Percentiles rank a stretch among this genome's conserved stretches.
Conservation (phyloP, 306 rosid genomes). For the Quercus alba region DNA sequence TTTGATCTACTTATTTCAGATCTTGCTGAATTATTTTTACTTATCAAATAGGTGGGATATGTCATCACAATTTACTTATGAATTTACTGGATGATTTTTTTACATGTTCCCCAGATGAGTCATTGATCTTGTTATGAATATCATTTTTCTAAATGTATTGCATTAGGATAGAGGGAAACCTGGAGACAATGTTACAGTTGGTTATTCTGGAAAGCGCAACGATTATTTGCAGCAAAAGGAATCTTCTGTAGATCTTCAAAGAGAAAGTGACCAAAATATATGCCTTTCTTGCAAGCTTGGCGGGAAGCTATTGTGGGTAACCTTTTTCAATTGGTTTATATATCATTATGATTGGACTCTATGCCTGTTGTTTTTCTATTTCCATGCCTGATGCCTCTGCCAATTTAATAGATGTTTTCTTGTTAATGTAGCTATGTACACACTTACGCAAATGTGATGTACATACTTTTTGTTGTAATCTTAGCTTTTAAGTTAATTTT, state of each 20-base stretch:
- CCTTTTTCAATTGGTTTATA: conserved; percentile 25
- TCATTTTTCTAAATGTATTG: conserved; percentile 28
- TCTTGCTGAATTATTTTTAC: not conserved
- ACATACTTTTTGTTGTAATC: not conserved
- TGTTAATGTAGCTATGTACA: not conserved
- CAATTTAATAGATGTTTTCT: not conserved
- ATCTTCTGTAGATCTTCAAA: conserved; percentile 22
- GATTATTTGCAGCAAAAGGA: conserved; percentile 40
- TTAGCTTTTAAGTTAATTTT: conserved; percentile 7
- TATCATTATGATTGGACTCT: conserved; percentile 21
- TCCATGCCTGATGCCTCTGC: not conserved
- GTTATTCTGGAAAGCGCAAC: conserved; percentile 18
- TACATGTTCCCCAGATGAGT: conserved; percentile 1
- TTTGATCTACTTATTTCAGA: not conserved
- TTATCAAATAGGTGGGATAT: not conserved
- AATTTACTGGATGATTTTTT: not conserved
- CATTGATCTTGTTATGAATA: conserved; percentile 15
- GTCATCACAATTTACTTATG: not conserved
- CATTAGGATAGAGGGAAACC: conserved; percentile 52
- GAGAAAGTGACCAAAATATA: conserved; percentile 31
- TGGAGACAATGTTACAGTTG: conserved; percentile 22
- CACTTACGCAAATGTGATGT: not conserved
- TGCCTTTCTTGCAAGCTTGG: conserved; percentile 59
- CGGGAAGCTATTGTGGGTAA: conserved; percentile 76
- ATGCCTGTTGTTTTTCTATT: not conserved